Evolutionary conservation across 306 rosid genomes (phyloP).

Genomic region (Dryas octopetala): DNA sequence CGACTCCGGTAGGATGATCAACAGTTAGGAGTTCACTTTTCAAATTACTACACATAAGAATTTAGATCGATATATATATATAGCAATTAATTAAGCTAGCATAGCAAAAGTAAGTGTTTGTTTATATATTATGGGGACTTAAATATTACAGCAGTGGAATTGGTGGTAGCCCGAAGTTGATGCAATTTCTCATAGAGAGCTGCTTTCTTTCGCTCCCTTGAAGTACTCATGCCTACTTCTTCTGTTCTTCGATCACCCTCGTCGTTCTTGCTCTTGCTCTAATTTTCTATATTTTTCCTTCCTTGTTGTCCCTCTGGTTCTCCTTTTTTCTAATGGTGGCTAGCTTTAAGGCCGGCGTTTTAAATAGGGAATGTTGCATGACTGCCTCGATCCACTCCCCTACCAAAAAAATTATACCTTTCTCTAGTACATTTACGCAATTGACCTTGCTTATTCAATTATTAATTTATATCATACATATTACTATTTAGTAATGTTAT

Average conservation of each 20-base stretch:
- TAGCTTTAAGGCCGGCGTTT: neutral
- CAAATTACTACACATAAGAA: neutral
- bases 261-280: constrained; percentile 18
- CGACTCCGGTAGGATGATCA: too few species aligned
- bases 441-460: constrained; percentile 21
- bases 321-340: neutral
- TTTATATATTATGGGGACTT: neutral
- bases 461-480: neutral
- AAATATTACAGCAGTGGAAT: constrained; percentile 63
- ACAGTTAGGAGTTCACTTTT: neutral
- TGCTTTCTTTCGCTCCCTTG: constrained; percentile 44
- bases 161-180: constrained; percentile 64
- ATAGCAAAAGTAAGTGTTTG: neutral
- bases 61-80: neutral
- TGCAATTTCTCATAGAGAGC: constrained; percentile 44
- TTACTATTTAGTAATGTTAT: too few species aligned
- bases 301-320: neutral
- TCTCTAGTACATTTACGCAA: constrained; percentile 29
- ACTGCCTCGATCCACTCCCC: constrained; percentile 22
- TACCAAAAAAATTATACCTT: constrained; percentile 31
- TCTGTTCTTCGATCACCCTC: constrained; percentile 13
- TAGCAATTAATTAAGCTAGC: too few species aligned
- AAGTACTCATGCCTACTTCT: constrained; percentile 39
- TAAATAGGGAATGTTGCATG: constrained; percentile 24
- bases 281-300: constrained; percentile 36